Base-by-base conservation (phyloP, 2,329 filamentous ascomycete species). In the Drechmeria coniospora region DNA sequence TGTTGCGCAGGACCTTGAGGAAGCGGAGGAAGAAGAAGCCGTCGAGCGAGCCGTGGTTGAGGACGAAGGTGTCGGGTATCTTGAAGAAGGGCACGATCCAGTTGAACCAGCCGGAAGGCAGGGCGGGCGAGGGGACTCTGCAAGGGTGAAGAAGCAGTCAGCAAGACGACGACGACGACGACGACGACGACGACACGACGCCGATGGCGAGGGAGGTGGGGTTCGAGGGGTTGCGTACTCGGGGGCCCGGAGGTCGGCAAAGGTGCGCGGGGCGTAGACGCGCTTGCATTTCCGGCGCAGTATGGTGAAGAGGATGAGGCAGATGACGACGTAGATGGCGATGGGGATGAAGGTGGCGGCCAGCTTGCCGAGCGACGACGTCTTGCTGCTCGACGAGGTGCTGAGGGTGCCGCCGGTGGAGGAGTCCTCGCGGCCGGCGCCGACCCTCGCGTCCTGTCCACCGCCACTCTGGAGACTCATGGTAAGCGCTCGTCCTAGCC, bases 1-100 rank as follows among this genome's bases (percentile, higher is more conserved):
- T 78, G 33, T 77, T 77, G 45, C 84, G 82, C 37, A 95, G 57
- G 45, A 87, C 44, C 25, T 56, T 57, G 30, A 59, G 42, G 30
- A 55, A 93, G 20, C 87, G 82, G 16, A 95, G 63, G 50, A 92
- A 83, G 28, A 95, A 73, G 52, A 87, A 95, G 18, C 79, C 80
- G 49, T 98, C 87, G 36, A 98, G 69, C 1, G 84, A 92, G 49
- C 87, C 82, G 57, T 93, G 83, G 44, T 90, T 81, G 14, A 95
- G 69, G 15, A 86, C 72, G 45, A 81, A 83, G 22, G 74, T 74
- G 48, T 95, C 86, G 4, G 68, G 66, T 23, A 69, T 65, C 40
- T 65, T 67, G 57, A 70, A 77, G 54, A 82, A 79, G 9, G 65
- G 58, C 8, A 54, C 54, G 32, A 83, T 51, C 79, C 79, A 84